These are phyloP conservation scores for Stenogyne calaminthoides DNA, from an alignment of 305 asterid species.

Conservation along the genomic window DNA sequence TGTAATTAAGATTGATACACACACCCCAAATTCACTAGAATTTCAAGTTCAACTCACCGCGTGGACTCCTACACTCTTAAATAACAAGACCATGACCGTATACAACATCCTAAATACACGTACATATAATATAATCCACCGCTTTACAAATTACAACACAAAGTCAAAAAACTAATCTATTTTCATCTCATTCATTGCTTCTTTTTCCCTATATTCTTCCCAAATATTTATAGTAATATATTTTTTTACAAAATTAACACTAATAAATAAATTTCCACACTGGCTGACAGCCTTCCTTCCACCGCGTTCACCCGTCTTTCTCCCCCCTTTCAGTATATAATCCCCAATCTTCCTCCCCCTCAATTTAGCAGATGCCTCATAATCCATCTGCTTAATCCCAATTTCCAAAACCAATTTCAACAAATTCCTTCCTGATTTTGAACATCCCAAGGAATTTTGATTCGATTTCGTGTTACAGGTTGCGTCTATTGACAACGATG, in stretches of 20 bases:
- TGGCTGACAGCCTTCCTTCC: slow-evolving; percentile 11
- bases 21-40: neutral
- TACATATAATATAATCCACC: neutral
- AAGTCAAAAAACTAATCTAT: neutral
- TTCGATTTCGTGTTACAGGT: neutral
- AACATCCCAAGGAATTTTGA: neutral
- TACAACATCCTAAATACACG: neutral
- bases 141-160: neutral
- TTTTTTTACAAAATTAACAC: neutral
- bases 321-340: slow-evolving; percentile 24
- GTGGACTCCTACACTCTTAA: slow-evolving; percentile 2
- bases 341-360: neutral
- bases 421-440: neutral
- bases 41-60: neutral
- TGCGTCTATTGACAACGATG: slow-evolving; percentile 38
- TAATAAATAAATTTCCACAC: slow-evolving; percentile 14
- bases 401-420: neutral
- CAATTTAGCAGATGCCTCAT: slow-evolving; percentile 41
- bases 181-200: neutral
- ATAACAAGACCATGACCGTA: neutral
- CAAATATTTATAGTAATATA: too few species aligned
- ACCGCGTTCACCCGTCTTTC: slow-evolving; percentile 44
- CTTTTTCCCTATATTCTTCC: too few species aligned
- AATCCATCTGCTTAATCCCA: slow-evolving; percentile 29
- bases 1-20: too few species aligned